Base-by-base conservation (phyloP, 163 green algal species). In the Coccomyxa subellipsoidea region DNA sequence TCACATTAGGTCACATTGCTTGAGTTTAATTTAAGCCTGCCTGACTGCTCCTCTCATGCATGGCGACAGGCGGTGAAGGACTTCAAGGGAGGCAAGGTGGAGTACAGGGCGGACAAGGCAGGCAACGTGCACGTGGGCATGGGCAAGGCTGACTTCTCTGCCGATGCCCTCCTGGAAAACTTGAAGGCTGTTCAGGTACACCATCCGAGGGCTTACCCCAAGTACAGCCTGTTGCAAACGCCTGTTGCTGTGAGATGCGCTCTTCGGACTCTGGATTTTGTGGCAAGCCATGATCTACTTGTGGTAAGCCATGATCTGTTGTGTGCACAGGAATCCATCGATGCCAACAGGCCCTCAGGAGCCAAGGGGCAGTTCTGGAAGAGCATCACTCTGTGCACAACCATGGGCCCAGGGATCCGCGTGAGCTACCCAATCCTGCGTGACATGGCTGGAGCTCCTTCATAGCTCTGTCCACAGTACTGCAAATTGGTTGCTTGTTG, bases 51-150 rank as follows among this genome's bases (percentile, higher is more conserved):
- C 47, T 59, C 23, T 59, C 15, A 12, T 59, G 21, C 15, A 18
- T 18, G 31, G 66, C 27, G n/a, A 73, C 92, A 98, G 94, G 95
- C 96, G n/a, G 92, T 99, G 0, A 95, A 92, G 83, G 96, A 99
- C 81, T 98, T 99, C 90, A 99, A 99, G 93, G 95, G 94, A 31
- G 97, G 97, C 85, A 99, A 99, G 91, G 95, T 99, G 69, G 97
- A 99, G 90, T 99, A 98, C 92, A 90, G 97, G 27, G 90, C 97
- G 80, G 97, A 99, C 92, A 99, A 99, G 90, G 90, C 90, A 0
- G 97, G 97, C 80, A 99, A 99, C 88, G 89, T 99, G 77, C 97
- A 99, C 87, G 87, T 99, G 54, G 90, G 93, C 69, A 97, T 99
- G 82, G 97, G 97, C 72, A 96, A 96, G 82, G 83, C 92, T n/a